A percentile compares a stretch with the other conserved stretches of the same genome.
Conservation (phyloP, 2,329 filamentous ascomycete species). For the Arthroderma sp. region DNA sequence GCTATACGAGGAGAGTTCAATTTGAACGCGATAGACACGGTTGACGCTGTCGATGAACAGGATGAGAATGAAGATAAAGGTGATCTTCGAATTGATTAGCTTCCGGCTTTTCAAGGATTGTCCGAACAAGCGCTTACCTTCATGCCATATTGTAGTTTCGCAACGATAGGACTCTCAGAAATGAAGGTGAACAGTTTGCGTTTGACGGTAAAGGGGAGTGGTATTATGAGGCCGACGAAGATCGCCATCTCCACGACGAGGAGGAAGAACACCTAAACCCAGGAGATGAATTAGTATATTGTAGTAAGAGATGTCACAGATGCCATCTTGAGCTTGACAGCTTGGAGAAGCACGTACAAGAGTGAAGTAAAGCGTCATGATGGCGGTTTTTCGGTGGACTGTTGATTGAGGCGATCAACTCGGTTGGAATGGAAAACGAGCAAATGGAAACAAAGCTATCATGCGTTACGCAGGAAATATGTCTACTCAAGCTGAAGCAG, state of each 20-base stretch:
- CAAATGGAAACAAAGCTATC: too few species aligned
- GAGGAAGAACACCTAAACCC: conserved; percentile 34
- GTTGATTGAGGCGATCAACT: too few species aligned
- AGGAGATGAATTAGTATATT: conserved; percentile 6
- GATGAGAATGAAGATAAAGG: conserved; percentile 97
- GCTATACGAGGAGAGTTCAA: conserved; percentile 63
- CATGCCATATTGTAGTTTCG: conserved; percentile 91
- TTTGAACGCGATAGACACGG: conserved; percentile 90
- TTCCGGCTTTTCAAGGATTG: too few species aligned
- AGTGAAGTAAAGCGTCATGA: conserved; percentile 58
- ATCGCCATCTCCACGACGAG: conserved; percentile 38
- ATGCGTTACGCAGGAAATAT: too few species aligned
- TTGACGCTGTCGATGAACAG: conserved; percentile 95
- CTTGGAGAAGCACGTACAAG: conserved; percentile 36
- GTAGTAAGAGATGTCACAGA: background rate
- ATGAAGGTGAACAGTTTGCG: conserved; percentile 92
- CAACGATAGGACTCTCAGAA: conserved; percentile 70
- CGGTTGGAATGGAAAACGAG: too few species aligned
- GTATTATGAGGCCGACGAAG: conserved; percentile 47
- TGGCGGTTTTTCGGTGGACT: conserved; percentile 20
- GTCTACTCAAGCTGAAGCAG: too few species aligned
- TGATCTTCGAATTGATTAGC: conserved; percentile 47
- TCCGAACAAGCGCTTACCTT: conserved; percentile 42
- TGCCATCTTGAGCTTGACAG: background rate
- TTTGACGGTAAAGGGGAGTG: conserved; percentile 75